A percentile compares a stretch with the other conserved stretches of the same genome.
Conservation (phyloP, 108 stramenopile genomes). For the Cyclotella choctawhatcheeana region DNA sequence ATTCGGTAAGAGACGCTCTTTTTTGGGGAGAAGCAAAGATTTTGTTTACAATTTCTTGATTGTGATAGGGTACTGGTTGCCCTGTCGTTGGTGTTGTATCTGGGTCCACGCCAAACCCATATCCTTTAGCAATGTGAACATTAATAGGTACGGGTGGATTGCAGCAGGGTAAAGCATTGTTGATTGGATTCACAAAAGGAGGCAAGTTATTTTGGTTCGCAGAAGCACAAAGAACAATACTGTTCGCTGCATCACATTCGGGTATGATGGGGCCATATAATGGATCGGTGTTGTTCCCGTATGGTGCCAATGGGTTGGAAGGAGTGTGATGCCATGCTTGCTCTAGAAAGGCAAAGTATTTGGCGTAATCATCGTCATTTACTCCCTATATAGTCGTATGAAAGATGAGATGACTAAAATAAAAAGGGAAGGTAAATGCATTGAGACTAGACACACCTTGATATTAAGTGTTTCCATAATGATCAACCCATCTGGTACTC, state of each 20-base stretch:
- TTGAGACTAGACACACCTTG: not conserved
- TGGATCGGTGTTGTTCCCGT: not conserved
- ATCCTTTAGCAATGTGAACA: conserved; percentile 10
- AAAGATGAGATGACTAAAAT: not conserved
- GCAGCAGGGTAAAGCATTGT: not conserved
- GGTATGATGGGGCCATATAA: not conserved
- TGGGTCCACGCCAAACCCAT: conserved; percentile 13
- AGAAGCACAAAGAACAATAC: not conserved
- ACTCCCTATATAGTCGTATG: not conserved
- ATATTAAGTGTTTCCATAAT: not conserved
- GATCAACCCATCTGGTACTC: too few species aligned
- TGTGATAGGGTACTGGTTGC: conserved; percentile 8
- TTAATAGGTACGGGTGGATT: not conserved
- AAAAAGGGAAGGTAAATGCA: not conserved
- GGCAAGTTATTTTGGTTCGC: not conserved
- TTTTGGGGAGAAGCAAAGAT: conserved; percentile 4
- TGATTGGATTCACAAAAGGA: conserved; percentile 1
- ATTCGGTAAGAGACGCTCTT: not conserved
- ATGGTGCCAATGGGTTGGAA: not conserved
- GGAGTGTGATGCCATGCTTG: not conserved
- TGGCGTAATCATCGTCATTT: conserved; percentile 3
- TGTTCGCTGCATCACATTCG: not conserved
- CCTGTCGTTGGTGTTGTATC: conserved; percentile 10
- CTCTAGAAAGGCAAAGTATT: not conserved
- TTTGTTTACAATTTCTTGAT: not conserved